These are phyloP conservation scores for Penicillium capsulatum DNA, from an alignment of 2,329 filamentous ascomycete genomes.

Conservation along the genomic window DNA sequence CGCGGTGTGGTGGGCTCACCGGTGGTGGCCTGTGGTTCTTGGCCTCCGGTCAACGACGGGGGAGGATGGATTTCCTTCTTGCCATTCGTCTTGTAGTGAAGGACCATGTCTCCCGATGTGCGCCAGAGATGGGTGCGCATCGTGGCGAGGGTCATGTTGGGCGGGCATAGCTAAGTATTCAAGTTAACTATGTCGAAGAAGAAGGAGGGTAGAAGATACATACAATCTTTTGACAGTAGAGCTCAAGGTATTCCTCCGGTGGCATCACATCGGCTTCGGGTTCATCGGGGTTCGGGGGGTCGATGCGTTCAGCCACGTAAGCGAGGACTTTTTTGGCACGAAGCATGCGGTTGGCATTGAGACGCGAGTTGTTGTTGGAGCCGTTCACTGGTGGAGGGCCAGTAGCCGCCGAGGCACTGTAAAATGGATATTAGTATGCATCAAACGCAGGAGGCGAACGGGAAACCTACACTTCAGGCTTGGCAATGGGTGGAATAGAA, in stretches of 20 bases:
- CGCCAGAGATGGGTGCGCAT: conserved; percentile 92
- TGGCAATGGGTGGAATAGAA: conserved; percentile 67
- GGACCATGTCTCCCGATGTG: conserved; percentile 83
- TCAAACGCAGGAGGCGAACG: neutral
- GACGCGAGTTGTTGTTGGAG: conserved; percentile 65
- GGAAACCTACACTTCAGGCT: conserved; percentile 59
- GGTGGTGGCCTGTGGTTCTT: conserved; percentile 13
- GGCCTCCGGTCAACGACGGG: conserved; percentile 14
- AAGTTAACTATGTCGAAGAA: too few species aligned
- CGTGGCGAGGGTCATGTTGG: conserved; percentile 88
- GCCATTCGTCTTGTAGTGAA: conserved; percentile 92
- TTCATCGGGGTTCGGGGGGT: conserved; percentile 59
- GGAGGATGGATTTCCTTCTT: conserved; percentile 52
- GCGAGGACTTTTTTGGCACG: conserved; percentile 89
- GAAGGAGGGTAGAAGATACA: too few species aligned
- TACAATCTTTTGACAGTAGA: conserved; percentile 92
- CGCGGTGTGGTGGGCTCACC: conserved; percentile 10
- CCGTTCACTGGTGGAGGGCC: conserved; percentile 14
- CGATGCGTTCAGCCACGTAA: conserved; percentile 89
- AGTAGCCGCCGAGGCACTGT: conserved; percentile 22
- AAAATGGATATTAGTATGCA: conserved; percentile 3
- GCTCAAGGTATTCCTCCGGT: conserved; percentile 88
- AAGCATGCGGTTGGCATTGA: conserved; percentile 97
- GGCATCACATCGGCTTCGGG: conserved; percentile 59
- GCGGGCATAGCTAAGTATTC: conserved; percentile 50